A percentile compares a stretch with the other conserved stretches of the same genome.
phyloP scores from a whole-genome alignment of 2,329 filamentous ascomycete species.

The Endothia cerciana region DNA sequence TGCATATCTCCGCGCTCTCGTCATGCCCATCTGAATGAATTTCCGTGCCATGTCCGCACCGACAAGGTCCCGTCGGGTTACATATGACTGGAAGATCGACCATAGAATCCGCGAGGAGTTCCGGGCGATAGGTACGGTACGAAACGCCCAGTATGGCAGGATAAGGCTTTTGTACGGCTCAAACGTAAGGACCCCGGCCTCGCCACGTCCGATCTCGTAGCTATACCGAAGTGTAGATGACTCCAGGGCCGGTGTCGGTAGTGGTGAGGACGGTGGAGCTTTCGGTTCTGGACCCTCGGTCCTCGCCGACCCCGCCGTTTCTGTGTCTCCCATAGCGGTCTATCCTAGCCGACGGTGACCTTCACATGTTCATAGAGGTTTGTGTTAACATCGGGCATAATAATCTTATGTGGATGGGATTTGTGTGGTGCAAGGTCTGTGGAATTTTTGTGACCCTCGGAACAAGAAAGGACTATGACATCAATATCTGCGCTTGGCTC shows the following conservation, averaged over 20 bases:
- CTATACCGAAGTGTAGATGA: constrained; percentile 19
- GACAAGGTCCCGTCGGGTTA: constrained; percentile 58
- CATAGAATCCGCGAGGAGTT: constrained; percentile 54
- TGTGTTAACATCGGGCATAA: background rate
- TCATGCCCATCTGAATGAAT: constrained; percentile 70
- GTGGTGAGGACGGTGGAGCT: constrained; percentile 16
- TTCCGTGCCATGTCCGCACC: constrained; percentile 69
- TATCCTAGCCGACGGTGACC: background rate
- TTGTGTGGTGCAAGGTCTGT: background rate
- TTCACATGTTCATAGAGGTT: background rate
- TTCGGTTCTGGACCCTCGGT: background rate
- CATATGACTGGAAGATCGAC: constrained; percentile 55
- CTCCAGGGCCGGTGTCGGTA: constrained; percentile 20
- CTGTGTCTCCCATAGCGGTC: background rate
- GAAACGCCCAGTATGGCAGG: constrained; percentile 64
- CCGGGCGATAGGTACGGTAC: constrained; percentile 53
- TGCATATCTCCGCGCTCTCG: constrained; percentile 61
- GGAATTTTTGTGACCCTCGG: too few relatives aligned
- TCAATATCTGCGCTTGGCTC: too few relatives aligned
- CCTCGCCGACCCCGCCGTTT: background rate
- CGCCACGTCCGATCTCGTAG: constrained; percentile 63
- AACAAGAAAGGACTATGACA: too few relatives aligned
- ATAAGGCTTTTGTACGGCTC: constrained; percentile 66
- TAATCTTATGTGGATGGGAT: background rate
- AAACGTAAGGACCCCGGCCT: constrained; percentile 64